Percentiles rank a stretch among this genome's conserved stretches.
Evolutionary conservation across 768 basidiomycete species (phyloP).

Genomic region (Leccinum boreale): DNA sequence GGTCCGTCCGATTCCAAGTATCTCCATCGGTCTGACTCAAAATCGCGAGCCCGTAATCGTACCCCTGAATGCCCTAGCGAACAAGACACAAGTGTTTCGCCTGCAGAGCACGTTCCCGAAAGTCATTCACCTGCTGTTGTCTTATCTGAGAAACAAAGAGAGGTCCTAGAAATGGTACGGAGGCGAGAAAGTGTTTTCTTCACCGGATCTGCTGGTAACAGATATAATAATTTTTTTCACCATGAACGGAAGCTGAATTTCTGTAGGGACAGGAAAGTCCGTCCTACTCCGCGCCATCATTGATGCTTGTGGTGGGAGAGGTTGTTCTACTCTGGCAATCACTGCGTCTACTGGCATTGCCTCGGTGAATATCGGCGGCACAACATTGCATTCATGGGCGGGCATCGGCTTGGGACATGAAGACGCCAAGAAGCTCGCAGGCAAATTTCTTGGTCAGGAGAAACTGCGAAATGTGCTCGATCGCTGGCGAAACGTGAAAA

Average conservation of each 20-base stretch:
- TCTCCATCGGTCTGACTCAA: background rate
- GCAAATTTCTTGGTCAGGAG: conserved; percentile 47
- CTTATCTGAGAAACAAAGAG: conserved; percentile 52
- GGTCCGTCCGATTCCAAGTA: background rate
- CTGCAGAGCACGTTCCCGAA: background rate
- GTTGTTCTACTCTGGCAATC: conserved; percentile 49
- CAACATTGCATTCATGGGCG: conserved; percentile 79
- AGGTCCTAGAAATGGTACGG: conserved; percentile 51
- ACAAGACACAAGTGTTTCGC: background rate
- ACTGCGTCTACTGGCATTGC: conserved; percentile 83
- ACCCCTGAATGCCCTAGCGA: background rate
- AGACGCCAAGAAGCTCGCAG: conserved; percentile 45
- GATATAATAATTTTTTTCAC: background rate
- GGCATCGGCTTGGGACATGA: conserved; percentile 76
- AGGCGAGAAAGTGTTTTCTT: conserved; percentile 73
- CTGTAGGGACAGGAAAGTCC: conserved; percentile 76
- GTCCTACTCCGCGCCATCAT: conserved; percentile 79
- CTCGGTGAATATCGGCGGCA: conserved; percentile 77
- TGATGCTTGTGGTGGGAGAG: conserved; percentile 37
- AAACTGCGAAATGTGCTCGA: conserved; percentile 39
- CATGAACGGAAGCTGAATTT: background rate
- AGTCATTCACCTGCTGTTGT: conserved; percentile 20
- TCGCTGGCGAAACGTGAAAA: conserved; percentile 61
- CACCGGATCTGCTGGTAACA: conserved; percentile 73
- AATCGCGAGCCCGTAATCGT: background rate